Percentiles rank a stretch among this genome's conserved stretches.
phyloP scores from a whole-genome alignment of 192 early-diverging fungal genomes.

The Dimargaris xerosporica region DNA sequence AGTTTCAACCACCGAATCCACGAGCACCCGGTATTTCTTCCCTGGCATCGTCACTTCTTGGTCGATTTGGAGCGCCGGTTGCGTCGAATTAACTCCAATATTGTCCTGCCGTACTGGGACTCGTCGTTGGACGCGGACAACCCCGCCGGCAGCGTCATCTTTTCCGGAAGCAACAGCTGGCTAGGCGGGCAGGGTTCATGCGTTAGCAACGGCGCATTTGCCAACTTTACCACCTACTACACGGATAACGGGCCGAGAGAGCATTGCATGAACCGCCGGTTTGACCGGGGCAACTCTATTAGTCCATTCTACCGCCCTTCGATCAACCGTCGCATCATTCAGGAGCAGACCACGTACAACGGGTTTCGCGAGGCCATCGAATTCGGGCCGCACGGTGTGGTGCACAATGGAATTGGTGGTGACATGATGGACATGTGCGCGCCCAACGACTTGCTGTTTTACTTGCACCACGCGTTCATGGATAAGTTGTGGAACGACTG shows the following conservation, averaged over 20 bases:
- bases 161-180: conserved; percentile 23
- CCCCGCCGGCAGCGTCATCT: conserved; percentile 19
- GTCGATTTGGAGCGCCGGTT: conserved; percentile 27
- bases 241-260: conserved; percentile 13
- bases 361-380: conserved; percentile 30
- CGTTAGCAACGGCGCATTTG: conserved; percentile 23
- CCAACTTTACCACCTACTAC: conserved; percentile 11
- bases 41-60: conserved; percentile 31
- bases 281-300: conserved; percentile 18
- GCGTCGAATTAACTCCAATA: conserved; percentile 22
- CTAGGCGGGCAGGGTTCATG: conserved; percentile 13
- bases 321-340: conserved; percentile 25
- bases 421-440: conserved; percentile 28
- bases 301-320: conserved; percentile 26
- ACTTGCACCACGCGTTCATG: conserved; percentile 34
- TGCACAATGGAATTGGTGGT: conserved; percentile 27
- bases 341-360: conserved; percentile 20
- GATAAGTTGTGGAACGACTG: conserved; percentile 36
- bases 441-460: conserved; percentile 31
- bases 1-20: conserved; percentile 24
- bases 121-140: conserved; percentile 24
- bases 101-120: conserved; percentile 32
- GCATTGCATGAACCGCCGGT: conserved; percentile 30
- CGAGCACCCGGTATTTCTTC: conserved; percentile 27
- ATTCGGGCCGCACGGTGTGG: conserved; percentile 27